Conservation (phyloP, 129 eudicot species). For the Smallanthus sonchifolius region DNA sequence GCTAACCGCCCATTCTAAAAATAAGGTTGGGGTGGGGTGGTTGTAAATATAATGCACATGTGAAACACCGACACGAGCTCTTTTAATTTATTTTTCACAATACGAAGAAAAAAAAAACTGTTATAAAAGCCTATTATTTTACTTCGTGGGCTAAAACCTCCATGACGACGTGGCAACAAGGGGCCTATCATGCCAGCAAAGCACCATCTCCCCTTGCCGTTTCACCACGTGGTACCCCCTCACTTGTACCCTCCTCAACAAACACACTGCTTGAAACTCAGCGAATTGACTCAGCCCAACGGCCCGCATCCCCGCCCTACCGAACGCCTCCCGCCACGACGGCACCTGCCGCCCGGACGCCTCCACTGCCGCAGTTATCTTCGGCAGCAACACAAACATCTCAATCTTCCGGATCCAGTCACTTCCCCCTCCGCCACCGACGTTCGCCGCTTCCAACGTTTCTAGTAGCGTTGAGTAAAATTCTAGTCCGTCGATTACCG, state of each 20-base stretch:
- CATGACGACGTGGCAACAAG: constrained; percentile 93
- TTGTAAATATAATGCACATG: not conserved
- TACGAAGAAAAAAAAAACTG: not conserved
- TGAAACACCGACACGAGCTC: not conserved
- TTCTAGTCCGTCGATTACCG: constrained; percentile 76
- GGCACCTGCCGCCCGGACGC: constrained; percentile 55
- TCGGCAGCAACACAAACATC: constrained; percentile 71
- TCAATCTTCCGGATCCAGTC: constrained; percentile 84
- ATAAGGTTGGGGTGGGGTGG: too few species aligned
- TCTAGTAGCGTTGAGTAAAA: constrained; percentile 76
- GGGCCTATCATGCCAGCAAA: constrained; percentile 94
- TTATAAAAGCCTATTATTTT: not conserved
- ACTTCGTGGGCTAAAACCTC: constrained; percentile 48
- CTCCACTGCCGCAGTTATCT: constrained; percentile 70
- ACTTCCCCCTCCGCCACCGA: constrained; percentile 47
- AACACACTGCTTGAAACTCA: constrained; percentile 90
- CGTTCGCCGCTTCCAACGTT: constrained; percentile 72
- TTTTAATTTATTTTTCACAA: constrained; percentile 18
- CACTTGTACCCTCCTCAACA: constrained; percentile 73
- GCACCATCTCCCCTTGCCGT: constrained; percentile 89
- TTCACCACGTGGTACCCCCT: constrained; percentile 91
- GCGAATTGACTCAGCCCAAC: constrained; percentile 83
- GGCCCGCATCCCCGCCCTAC: constrained; percentile 63
- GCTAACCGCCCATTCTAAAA: too few species aligned
- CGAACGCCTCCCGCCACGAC: constrained; percentile 81